Percentiles rank a stretch among this genome's conserved stretches.
phyloP scores from a whole-genome alignment of 1,139 yeast genomes.

The Entelexis sorbosivorans region DNA sequence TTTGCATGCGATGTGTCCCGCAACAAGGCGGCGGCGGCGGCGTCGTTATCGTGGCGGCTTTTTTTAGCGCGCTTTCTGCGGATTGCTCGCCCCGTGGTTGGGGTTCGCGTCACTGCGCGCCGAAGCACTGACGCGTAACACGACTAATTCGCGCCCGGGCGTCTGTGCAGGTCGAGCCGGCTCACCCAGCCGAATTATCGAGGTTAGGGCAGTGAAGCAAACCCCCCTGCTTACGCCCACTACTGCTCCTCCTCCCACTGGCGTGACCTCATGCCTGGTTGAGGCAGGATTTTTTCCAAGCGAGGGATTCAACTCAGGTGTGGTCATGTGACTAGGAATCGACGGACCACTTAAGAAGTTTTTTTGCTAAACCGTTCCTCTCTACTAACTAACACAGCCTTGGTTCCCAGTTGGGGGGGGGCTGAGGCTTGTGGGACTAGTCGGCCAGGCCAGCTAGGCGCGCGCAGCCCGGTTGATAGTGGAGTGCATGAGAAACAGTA shows the following conservation, averaged over 20 bases:
- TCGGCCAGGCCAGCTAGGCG: slow-evolving; percentile 9
- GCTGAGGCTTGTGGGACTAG: background rate
- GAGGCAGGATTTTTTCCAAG: too few species aligned
- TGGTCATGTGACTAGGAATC: background rate
- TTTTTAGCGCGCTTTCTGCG: background rate
- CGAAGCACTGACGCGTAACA: background rate
- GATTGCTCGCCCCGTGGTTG: slow-evolving; percentile 1
- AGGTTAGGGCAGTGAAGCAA: background rate
- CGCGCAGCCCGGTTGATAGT: background rate
- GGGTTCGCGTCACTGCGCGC: background rate
- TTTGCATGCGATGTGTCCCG: too few species aligned
- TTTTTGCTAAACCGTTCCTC: background rate
- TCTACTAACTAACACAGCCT: background rate
- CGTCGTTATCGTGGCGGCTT: background rate
- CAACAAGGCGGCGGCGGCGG: background rate
- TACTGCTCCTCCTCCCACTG: too few species aligned
- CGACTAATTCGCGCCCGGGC: too few species aligned
- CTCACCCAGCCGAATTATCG: background rate
- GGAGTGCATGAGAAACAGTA: background rate
- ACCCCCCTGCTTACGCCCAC: background rate
- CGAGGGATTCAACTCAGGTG: background rate
- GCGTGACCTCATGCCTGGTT: too few species aligned
- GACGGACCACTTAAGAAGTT: background rate
- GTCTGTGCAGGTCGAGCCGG: background rate
- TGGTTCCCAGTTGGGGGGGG: background rate